Conservation (phyloP, 2,329 filamentous ascomycete genomes). For the Penicillium corylophilum region DNA sequence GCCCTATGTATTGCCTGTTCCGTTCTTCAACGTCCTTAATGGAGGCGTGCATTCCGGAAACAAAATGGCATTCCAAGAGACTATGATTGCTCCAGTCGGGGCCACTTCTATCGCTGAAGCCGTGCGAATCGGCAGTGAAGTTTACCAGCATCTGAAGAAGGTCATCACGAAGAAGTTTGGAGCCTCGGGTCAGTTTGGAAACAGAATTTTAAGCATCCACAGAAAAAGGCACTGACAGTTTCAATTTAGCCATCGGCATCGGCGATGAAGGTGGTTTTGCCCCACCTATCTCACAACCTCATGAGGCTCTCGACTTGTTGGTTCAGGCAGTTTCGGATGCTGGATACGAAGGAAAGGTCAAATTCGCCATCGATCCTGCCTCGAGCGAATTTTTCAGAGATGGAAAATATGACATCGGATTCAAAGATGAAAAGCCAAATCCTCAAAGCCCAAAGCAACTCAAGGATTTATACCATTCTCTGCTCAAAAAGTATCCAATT, state of each 20-base stretch:
- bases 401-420: conserved; percentile 39
- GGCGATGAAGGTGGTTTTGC: conserved; percentile 41
- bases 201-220: background rate
- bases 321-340: conserved; percentile 25
- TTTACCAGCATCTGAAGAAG: conserved; percentile 32
- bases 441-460: conserved; percentile 28
- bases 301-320: conserved; percentile 37
- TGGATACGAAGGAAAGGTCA: conserved; percentile 34
- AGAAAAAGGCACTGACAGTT: background rate
- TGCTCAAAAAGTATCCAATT: conserved; percentile 40
- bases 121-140: conserved; percentile 33
- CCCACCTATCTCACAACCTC: conserved; percentile 35
- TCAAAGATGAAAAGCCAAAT: conserved; percentile 33
- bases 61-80: conserved; percentile 50
- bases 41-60: background rate
- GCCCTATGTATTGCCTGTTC: background rate
- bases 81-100: conserved; percentile 15
- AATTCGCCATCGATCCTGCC: conserved; percentile 45
- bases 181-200: conserved; percentile 15
- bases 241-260: conserved; percentile 24
- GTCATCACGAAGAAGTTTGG: conserved; percentile 34
- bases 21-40: background rate
- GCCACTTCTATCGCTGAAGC: conserved; percentile 9
- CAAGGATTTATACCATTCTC: conserved; percentile 29
- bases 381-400: conserved; percentile 40